A percentile compares a stretch with the other conserved stretches of the same genome.
Conservation (phyloP, 257 asterid species). For the Forsythia viridissima region DNA sequence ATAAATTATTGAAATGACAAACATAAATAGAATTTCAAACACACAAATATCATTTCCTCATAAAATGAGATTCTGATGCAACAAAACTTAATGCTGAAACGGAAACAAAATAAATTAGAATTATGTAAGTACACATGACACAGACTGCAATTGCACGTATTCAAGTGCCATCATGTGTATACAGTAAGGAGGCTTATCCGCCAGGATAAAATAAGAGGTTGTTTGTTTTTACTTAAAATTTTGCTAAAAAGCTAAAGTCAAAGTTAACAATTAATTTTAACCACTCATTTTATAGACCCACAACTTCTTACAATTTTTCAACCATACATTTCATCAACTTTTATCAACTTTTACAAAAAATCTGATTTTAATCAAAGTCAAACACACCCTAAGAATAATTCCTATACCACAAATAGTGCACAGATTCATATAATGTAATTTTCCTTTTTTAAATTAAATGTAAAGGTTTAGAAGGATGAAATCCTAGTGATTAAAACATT, state of each 20-base stretch:
- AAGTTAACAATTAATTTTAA: no score
- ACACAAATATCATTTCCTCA: not conserved
- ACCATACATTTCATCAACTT: no score
- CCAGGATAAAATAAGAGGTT: not conserved
- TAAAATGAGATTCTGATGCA: constrained; percentile 5
- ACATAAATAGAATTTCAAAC: not conserved
- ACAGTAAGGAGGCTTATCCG: not conserved
- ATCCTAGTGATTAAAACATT: constrained; percentile 5
- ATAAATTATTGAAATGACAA: not conserved
- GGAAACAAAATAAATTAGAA: not conserved
- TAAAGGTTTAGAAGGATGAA: not conserved
- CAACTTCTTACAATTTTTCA: no score
- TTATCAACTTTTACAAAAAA: no score
- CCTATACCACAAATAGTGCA: not conserved
- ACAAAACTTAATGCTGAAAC: constrained; percentile 6
- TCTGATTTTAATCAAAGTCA: no score
- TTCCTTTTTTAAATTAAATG: not conserved
- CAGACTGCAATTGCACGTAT: not conserved
- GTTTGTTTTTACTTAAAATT: no score
- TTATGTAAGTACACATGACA: not conserved
- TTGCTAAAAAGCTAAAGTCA: no score
- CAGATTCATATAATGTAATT: not conserved
- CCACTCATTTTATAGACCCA: no score
- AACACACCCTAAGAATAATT: not conserved
- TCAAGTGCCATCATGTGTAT: not conserved